Evolutionary conservation across 306 rosid genomes (phyloP), one percentile per base, ranked within the genome.

Genomic region (Cicer chorassanicum): DNA sequence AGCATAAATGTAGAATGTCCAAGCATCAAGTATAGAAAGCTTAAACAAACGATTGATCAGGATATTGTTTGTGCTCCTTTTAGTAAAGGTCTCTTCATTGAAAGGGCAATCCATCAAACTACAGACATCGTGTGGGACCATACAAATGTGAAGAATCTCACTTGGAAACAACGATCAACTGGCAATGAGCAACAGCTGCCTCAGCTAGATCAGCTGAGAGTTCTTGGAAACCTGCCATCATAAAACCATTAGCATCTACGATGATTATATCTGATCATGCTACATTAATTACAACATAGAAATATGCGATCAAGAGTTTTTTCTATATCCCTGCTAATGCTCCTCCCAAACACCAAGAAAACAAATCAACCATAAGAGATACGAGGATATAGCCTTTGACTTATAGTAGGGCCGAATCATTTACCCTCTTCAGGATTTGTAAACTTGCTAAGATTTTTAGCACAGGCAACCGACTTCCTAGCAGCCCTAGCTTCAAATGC

Each of bases 181-280:
- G 95, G 77, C 96, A 90, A 82, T 94, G 97, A 72, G 97, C 97
- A 80, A 82, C 87, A 62, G 95, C 95, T 71, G 96, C 93, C 82
- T 94, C 96, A 36, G 74, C 87, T 39, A 94, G 82, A 86, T 84
- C 85, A 64, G 89, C 83, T 0, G 95, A 81, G 70, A 88, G 89
- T 82, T 94, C 97, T 10, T 44, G 84, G 78, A 94, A 91, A 78
- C 97, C 97, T 94, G 88, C 41, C 78, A 48, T 21, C n/a, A 10
- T 15, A 64, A 68, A 59, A 46, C 16, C 46, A 59, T 56, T 34
- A 74, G 78, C 72, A 56, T 54, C 34, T 42, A 68, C 19, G 10
- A 65, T 59, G 7, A 54, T 9, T 39, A 77, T 68, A 68, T 51
- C 42, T 50, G 51, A 62, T 29, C 43, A 61, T 75, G 45, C 24